Evolutionary conservation across 2,329 filamentous ascomycete genomes (phyloP).

Genomic region (Alternaria alternata): DNA sequence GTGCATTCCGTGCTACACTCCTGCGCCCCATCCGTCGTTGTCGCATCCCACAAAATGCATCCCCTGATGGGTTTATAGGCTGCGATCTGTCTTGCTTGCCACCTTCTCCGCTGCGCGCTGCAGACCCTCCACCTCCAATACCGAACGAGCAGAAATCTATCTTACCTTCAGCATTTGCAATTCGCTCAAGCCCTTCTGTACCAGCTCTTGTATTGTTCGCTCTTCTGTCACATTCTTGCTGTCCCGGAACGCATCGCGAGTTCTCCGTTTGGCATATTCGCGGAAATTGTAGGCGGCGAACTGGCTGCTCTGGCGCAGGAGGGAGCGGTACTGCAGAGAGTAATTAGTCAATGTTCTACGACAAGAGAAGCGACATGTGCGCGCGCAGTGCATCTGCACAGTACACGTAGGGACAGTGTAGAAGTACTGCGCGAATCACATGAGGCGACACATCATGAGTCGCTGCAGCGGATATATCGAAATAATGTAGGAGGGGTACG

Average conservation of each 20-base stretch:
- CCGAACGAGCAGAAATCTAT: background rate
- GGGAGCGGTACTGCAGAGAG: conserved; percentile 78
- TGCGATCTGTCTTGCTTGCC: background rate
- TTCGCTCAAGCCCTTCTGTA: conserved; percentile 87
- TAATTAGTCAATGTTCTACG: conserved; percentile 9
- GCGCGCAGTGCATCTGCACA: background rate
- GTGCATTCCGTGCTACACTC: background rate
- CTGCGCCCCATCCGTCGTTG: background rate
- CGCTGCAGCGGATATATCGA: background rate
- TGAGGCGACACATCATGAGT: background rate
- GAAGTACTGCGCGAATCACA: background rate
- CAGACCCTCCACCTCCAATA: background rate
- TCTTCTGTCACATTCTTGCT: conserved; percentile 76
- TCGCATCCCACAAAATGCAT: conserved; percentile 5
- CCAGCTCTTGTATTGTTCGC: conserved; percentile 81
- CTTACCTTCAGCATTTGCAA: conserved; percentile 88
- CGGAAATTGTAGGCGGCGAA: conserved; percentile 98
- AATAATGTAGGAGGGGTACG: conserved; percentile 22
- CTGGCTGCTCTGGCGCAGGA: conserved; percentile 84
- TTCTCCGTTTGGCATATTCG: conserved; percentile 92
- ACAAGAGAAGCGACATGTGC: background rate
- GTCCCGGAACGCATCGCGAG: conserved; percentile 88
- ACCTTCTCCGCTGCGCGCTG: background rate
- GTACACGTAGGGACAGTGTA: background rate
- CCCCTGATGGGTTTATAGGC: background rate